Percentiles rank a stretch among this genome's conserved stretches.
Evolutionary conservation across 495 filamentous ascomycete species (phyloP).

Genomic region (Letharia lupina): DNA sequence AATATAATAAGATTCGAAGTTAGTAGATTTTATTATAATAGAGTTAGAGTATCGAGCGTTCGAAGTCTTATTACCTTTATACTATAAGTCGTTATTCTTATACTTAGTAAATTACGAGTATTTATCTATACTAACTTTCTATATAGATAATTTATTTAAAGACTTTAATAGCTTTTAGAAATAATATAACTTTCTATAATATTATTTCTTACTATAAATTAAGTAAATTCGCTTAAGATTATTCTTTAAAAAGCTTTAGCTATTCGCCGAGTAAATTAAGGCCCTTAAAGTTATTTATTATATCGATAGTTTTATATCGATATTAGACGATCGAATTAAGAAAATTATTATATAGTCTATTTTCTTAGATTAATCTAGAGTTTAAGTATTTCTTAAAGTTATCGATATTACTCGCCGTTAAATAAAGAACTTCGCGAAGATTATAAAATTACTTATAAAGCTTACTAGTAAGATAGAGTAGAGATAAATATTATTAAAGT

Average conservation of each 20-base stretch:
- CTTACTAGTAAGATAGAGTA: constrained; percentile 10
- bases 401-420: constrained; percentile 6
- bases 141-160: constrained; percentile 10
- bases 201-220: constrained; percentile 10
- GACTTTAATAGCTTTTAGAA: neutral
- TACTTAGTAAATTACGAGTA: neutral
- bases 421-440: constrained; percentile 15
- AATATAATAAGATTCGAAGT: neutral
- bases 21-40: neutral
- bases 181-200: neutral
- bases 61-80: neutral
- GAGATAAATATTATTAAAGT: neutral
- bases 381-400: neutral
- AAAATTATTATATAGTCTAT: neutral
- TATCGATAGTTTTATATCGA: neutral
- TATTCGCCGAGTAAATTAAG: constrained; percentile 9
- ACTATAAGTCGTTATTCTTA: neutral
- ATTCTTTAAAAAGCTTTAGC: constrained; percentile 18
- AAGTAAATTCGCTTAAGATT: neutral
- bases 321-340: neutral
- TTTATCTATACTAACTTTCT: neutral
- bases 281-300: neutral
- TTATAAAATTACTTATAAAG: neutral
- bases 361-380: neutral
- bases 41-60: neutral